Base-by-base conservation (phyloP, 2,329 filamentous ascomycete genomes). In the Xylaria sp. region DNA sequence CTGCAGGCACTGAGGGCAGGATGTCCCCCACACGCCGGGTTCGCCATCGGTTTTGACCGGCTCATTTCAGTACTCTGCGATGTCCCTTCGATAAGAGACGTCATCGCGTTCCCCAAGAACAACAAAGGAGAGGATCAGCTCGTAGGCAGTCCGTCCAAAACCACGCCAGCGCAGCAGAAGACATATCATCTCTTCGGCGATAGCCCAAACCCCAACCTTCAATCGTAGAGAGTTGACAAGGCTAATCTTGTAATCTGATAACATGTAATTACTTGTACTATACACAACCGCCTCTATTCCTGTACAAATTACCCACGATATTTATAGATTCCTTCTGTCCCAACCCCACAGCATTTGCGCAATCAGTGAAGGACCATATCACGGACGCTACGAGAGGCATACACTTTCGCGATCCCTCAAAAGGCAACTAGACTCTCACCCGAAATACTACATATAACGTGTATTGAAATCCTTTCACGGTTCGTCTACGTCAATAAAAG, bases 51-150 rank as follows among this genome's bases (percentile, higher is more conserved):
- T 0, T 97, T 98, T 78, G 96, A 99, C 79, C 87, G 96, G 3
- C 81, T 99, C 58, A 86, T 96, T 48, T 91, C 95, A 0, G 84
- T 97, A 0, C 88, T 99, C 85, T 88, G 91, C 25, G 91, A 91
- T 1, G 91, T 88, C 39, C 86, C 91, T 12, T 94, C 91, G 1
- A 91, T 99, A 2, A 86, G 93, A 69, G 95, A 99, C 82, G 95
- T 99, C 1, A 98, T 99, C 80, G 94, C 94, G 0, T 99, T 99
- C 77, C 97, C 96, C 0, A 99, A 99, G 84, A 94, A 89, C 70
- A 94, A 94, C 70, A 94, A 90, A 78, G 94, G 96, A 0, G 92
- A 97, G 77, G 96, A 99, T 81, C 81, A 89, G 66, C 88, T 97
- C 80, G 93, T 97, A 2, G 90, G 89, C 74, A 93, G 92, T 71